Base-by-base conservation (phyloP, 2,329 filamentous ascomycete species). In the Trichoderma aggressivum region DNA sequence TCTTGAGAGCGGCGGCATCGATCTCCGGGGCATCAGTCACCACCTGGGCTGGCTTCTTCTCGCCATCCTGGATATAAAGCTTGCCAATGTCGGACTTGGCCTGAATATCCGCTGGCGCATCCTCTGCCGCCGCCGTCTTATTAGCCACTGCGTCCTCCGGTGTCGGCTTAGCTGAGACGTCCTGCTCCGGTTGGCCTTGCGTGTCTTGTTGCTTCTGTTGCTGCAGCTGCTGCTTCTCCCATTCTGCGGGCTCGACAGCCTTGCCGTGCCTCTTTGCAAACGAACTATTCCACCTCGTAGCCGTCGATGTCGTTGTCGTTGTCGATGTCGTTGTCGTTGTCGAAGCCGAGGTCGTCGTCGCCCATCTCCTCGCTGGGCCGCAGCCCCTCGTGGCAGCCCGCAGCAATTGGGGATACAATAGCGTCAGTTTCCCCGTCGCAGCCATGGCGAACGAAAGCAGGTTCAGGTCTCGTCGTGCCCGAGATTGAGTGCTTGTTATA, bases 331-430 rank as follows among this genome's bases (percentile, higher is more conserved):
- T 28, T 55, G 30, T 47, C 39, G 61, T 50, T 10, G 43, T 61
- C 28, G 62, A 32, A 24, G 62, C 67, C 32, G 71, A 72, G 14
- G 71, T 53, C 47, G 58, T 28, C 59, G 30, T 47, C 39, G 61
- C 53, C 61, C 73, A 67, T 73, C 39, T 60, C 65, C 18, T 12
- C 14, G 66, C 39, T 28, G 71, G 66, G 59, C 56, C 32, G 62
- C 60, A 43, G 68, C 67, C 66, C 65, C 70, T 72, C 70, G 70
- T 73, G 30, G 84, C 74, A 18, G 85, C 83, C 69, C 89, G 88
- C 79, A 91, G 87, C 69, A 92, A 80, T 75, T 89, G 88, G 59
- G 91, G 90, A 75, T 92, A 92, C 21, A 93, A 83, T 76, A 92
- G 92, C 18, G 88, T 87, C 72, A 93, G 83, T 76, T 90, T 86